Evolutionary conservation across 805 yeast species (phyloP).

Genomic region (Saturnispora sekii): DNA sequence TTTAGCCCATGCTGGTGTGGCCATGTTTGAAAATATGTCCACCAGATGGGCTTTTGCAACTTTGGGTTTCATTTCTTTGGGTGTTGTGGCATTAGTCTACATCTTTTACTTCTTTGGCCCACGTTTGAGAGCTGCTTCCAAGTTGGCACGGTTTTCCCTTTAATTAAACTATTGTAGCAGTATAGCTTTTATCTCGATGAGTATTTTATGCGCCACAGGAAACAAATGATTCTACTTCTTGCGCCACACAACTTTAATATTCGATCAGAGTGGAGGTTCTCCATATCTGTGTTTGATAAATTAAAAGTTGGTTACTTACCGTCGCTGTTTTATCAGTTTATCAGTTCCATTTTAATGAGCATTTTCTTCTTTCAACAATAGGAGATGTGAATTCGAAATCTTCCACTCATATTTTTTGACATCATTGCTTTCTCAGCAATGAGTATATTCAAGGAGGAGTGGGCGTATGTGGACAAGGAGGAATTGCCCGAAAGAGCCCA

Average conservation of each 20-base stretch:
- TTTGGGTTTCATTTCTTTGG: conserved; percentile 26
- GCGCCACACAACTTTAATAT: too few relatives aligned
- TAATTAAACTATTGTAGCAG: not conserved
- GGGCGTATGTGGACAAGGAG: conserved; percentile 4
- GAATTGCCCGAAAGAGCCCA: conserved; percentile 25
- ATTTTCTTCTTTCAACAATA: too few relatives aligned
- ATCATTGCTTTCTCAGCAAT: not conserved
- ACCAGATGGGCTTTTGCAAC: conserved; percentile 29
- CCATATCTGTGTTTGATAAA: too few relatives aligned
- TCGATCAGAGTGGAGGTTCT: too few relatives aligned
- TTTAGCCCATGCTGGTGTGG: conserved; percentile 30
- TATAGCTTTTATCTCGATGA: not conserved
- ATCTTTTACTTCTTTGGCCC: conserved; percentile 28
- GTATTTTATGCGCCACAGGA: not conserved
- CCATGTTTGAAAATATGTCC: conserved; percentile 30
- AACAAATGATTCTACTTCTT: too few relatives aligned
- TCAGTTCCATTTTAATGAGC: too few relatives aligned
- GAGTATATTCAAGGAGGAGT: conserved; percentile 8
- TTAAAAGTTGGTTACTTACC: too few relatives aligned
- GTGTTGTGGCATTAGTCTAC: conserved; percentile 26
- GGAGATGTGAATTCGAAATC: too few relatives aligned
- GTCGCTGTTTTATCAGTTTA: too few relatives aligned
- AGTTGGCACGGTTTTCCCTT: conserved; percentile 20
- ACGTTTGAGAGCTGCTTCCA: conserved; percentile 23
- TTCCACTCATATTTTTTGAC: not conserved